Conservation (phyloP, 2,329 filamentous ascomycete genomes). For the Macrophomina pseudophaseolina region DNA sequence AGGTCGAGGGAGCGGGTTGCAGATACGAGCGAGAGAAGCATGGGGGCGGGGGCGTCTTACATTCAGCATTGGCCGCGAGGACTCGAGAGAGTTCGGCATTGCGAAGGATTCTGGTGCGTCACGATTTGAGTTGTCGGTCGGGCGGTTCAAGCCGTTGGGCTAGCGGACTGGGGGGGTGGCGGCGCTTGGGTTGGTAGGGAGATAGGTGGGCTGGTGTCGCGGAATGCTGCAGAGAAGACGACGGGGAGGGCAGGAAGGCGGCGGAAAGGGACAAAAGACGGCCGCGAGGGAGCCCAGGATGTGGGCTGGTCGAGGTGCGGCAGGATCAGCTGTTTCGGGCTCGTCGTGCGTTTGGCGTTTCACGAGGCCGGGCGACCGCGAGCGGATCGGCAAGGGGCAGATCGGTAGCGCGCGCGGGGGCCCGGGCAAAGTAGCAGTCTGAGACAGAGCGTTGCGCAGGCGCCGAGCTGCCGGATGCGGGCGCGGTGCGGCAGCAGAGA, state of each 20-base stretch:
- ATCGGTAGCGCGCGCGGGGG: slow-evolving; percentile 11
- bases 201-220: slow-evolving; percentile 1
- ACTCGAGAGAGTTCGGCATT: slow-evolving; percentile 48
- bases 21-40: slow-evolving; percentile 1
- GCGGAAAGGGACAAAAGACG: slow-evolving; percentile 18
- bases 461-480: slow-evolving; percentile 1
- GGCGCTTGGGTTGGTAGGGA: not conserved
- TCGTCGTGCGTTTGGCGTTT: slow-evolving; percentile 24
- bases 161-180: slow-evolving; percentile 8
- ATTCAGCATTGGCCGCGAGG: slow-evolving; percentile 48
- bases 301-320: slow-evolving; percentile 13
- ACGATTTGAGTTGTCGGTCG: not conserved
- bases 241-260: slow-evolving; percentile 7
- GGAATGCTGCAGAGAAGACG: slow-evolving; percentile 21
- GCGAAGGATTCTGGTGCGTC: slow-evolving; percentile 14
- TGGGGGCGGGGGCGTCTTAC: slow-evolving; percentile 40
- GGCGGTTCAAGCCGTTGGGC: slow-evolving; percentile 19
- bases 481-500: not conserved
- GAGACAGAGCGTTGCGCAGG: slow-evolving; percentile 23
- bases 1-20: slow-evolving; percentile 25
- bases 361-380: slow-evolving; percentile 22
- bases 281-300: slow-evolving; percentile 17
- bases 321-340: slow-evolving; percentile 26
- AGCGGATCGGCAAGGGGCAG: slow-evolving; percentile 25
- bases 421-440: slow-evolving; percentile 13